Evolutionary conservation across 1,284 basidiomycete species (phyloP), one percentile per base, ranked within the genome.

Genomic region (Trametes polyzona): DNA sequence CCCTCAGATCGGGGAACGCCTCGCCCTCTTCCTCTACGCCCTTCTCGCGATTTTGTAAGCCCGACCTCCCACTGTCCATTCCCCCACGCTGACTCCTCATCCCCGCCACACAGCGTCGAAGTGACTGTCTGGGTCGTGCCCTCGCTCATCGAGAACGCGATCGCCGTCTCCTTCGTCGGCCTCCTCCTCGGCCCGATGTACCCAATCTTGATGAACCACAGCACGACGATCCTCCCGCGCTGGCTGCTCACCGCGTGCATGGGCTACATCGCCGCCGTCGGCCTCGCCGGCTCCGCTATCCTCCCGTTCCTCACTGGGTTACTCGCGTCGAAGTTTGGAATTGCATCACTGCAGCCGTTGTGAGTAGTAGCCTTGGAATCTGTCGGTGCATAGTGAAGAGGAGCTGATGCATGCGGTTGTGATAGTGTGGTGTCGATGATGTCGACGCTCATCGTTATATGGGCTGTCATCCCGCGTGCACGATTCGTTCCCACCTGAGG

Each of bases 191-290:
- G 68, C 0, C 86, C 87, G 0, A 83, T 88, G 76, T 89, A 86
- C 65, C 87, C 86, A 0, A 84, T 88, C 55, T 78, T 83, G 14
- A 82, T 87, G 75, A 83, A 83, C 63, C 78, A 83, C 54, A 73
- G 83, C 2, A 78, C 79, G 12, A 74, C 78, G 2, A 75, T 89
- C 52, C 71, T 91, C 5, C 88, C 87, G 6, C 76, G 75, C 10
- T 84, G 83, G 76, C 74, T 90, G 9, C 78, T 88, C 48, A 83
- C 82, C 0, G 85, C 77, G 1, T 79, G 82, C n/a, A 83, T 90
- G 30, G 87, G 88, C 1, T 86, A 84, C 82, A 84, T 87, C 33
- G 78, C 82, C 2, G 83, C 82, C 14, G 74, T 89, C 44, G 88
- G 88, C 0, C 84, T 86, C 64, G 81, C 86, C 2, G 88, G 88